Conservation (phyloP, 75 land plant genomes). For the Isoetes taiwanensis region DNA sequence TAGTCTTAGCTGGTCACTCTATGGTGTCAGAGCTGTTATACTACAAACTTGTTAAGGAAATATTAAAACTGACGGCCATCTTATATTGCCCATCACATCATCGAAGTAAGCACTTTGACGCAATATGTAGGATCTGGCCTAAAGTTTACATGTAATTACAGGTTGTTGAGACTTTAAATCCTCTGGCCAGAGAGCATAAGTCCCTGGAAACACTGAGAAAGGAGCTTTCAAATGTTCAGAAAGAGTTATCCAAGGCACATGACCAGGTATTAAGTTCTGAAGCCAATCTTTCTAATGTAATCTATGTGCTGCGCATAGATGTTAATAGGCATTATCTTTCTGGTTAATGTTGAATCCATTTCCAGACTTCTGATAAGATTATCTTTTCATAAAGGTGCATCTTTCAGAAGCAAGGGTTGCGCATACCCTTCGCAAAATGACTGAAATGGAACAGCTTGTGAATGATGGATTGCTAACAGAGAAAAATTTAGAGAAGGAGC, state of each 20-base stretch:
- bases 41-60: no score
- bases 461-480: conserved; percentile 63
- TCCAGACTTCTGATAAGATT: neutral
- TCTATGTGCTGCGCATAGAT: neutral
- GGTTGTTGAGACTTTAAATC: conserved; percentile 96
- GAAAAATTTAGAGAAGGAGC: conserved; percentile 11
- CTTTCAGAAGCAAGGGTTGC: conserved; percentile 87
- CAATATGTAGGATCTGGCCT: no score
- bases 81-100: no score
- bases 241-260: conserved; percentile 67
- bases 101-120: no score
- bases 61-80: no score
- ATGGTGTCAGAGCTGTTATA: no score
- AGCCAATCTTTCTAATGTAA: neutral
- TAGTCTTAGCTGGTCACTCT: no score
- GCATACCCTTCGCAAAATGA: conserved; percentile 66
- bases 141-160: no score
- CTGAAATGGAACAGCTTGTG: conserved; percentile 74
- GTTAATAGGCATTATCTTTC: neutral
- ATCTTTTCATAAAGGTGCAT: conserved; percentile 55
- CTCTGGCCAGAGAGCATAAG: conserved; percentile 79
- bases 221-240: conserved; percentile 76
- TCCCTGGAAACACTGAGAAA: conserved; percentile 78
- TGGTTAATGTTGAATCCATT: neutral
- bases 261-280: conserved; percentile 46